Percentiles rank a stretch among this genome's conserved stretches.
These are phyloP conservation scores for Durotheca rogersii DNA, from an alignment of 495 filamentous ascomycete genomes.

Conservation along the genomic window DNA sequence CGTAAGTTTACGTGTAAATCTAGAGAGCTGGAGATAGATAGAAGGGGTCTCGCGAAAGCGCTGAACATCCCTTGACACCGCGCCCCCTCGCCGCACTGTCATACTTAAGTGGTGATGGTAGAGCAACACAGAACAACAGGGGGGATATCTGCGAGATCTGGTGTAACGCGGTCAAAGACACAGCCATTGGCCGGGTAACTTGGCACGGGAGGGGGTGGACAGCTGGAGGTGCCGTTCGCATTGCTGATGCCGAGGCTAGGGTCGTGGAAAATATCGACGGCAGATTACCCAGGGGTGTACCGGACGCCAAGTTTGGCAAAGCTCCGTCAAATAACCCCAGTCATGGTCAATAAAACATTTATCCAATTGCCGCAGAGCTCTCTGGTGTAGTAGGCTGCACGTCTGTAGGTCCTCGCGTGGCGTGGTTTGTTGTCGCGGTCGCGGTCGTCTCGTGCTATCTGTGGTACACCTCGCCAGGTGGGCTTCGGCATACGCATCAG, in stretches of 20 bases:
- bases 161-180: conserved; percentile 19
- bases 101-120: too few relatives aligned
- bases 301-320: conserved; percentile 26
- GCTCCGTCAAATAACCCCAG: conserved; percentile 17
- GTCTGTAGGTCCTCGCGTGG: conserved; percentile 32
- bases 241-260: conserved; percentile 31
- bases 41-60: too few relatives aligned
- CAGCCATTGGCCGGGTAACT: conserved; percentile 15
- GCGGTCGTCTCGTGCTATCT: too few relatives aligned
- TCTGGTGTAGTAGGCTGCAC: conserved; percentile 13
- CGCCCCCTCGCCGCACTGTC: too few relatives aligned
- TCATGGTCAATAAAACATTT: conserved; percentile 28
- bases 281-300: conserved; percentile 35
- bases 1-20: neutral
- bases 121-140: conserved; percentile 8
- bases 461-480: too few relatives aligned
- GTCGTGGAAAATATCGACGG: conserved; percentile 32
- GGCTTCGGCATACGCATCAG: conserved; percentile 10
- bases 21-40: too few relatives aligned
- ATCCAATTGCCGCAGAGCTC: conserved; percentile 30
- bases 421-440: conserved; percentile 30
- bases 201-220: conserved; percentile 17
- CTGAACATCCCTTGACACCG: too few relatives aligned
- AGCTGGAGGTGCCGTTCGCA: conserved; percentile 29
- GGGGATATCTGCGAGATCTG: conserved; percentile 25